Evolutionary conservation across 2,329 filamentous ascomycete genomes (phyloP).

Genomic region (Curvularia eragrostidis): DNA sequence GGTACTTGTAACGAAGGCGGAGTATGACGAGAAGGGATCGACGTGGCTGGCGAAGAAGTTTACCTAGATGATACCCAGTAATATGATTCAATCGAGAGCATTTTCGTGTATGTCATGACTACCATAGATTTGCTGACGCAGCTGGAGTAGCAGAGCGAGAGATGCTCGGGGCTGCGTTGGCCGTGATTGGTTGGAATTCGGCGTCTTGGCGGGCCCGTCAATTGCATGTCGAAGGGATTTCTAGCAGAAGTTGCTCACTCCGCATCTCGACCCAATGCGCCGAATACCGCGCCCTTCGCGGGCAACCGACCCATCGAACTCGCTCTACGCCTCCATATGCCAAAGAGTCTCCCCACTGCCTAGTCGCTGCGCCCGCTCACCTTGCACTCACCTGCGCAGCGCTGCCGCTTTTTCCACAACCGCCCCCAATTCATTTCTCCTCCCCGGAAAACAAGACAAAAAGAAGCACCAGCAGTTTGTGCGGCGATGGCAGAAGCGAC

Average conservation of each 20-base stretch:
- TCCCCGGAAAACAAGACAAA: slow-evolving; percentile 42
- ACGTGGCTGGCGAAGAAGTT: slow-evolving; percentile 79
- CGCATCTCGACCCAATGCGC: slow-evolving; percentile 43
- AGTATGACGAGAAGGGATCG: slow-evolving; percentile 85
- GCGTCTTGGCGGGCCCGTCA: slow-evolving; percentile 22
- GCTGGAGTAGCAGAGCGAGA: not conserved
- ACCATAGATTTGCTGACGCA: not conserved
- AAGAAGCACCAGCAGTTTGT: slow-evolving; percentile 47
- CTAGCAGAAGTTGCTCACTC: slow-evolving; percentile 20
- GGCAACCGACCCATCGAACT: slow-evolving; percentile 40
- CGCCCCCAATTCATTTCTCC: slow-evolving; percentile 30
- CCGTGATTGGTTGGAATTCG: slow-evolving; percentile 33
- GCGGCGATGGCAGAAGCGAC: slow-evolving; percentile 46
- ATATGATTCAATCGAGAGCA: not conserved
- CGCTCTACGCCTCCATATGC: slow-evolving; percentile 23
- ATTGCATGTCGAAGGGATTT: slow-evolving; percentile 16
- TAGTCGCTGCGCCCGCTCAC: slow-evolving; percentile 17
- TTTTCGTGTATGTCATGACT: not conserved
- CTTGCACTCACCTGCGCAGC: slow-evolving; percentile 19
- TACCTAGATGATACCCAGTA: slow-evolving; percentile 35
- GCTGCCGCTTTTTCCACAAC: slow-evolving; percentile 44
- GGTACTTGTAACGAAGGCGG: slow-evolving; percentile 79
- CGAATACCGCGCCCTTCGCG: slow-evolving; percentile 47
- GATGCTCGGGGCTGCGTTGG: slow-evolving; percentile 19
- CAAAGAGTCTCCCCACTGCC: slow-evolving; percentile 24